Evolutionary conservation across 1,284 basidiomycete species (phyloP).

Genomic region (Ceratorhiza oryzae-sativae): DNA sequence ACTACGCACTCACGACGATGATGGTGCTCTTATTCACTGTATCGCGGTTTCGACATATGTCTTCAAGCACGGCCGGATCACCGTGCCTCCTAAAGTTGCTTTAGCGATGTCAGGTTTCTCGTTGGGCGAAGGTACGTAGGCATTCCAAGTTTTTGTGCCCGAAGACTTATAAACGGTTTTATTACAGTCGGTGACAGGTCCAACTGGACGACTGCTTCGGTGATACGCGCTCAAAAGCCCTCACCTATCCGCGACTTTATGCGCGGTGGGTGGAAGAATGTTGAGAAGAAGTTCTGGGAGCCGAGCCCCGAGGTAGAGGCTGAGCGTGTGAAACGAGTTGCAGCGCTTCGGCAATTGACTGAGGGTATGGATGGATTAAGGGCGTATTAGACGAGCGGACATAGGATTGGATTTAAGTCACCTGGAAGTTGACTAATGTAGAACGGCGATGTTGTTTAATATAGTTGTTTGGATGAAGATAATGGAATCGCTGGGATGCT

Average conservation of each 20-base stretch:
- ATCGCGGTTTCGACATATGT: slow-evolving; percentile 71
- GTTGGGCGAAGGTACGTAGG: slow-evolving; percentile 11
- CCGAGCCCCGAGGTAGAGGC: slow-evolving; percentile 38
- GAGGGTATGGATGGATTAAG: slow-evolving; percentile 32
- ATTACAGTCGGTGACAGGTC: slow-evolving; percentile 1
- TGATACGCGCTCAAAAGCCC: not conserved
- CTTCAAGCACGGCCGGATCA: slow-evolving; percentile 78
- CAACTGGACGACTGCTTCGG: slow-evolving; percentile 8
- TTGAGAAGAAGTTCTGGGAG: slow-evolving; percentile 32
- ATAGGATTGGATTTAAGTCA: too few relatives aligned
- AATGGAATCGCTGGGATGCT: too few relatives aligned
- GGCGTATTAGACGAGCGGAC: slow-evolving; percentile 17
- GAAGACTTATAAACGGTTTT: too few relatives aligned
- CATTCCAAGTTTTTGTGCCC: too few relatives aligned
- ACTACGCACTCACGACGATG: slow-evolving; percentile 40
- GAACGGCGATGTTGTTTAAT: too few relatives aligned
- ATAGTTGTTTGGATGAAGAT: too few relatives aligned
- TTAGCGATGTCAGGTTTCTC: slow-evolving; percentile 51
- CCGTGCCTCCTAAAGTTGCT: slow-evolving; percentile 66
- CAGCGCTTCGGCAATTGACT: slow-evolving; percentile 19
- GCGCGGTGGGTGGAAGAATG: slow-evolving; percentile 42
- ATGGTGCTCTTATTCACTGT: slow-evolving; percentile 66
- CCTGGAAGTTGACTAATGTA: too few relatives aligned
- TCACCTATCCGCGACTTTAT: slow-evolving; percentile 38
- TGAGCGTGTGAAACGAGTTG: slow-evolving; percentile 28